Evolutionary conservation across 2,329 filamentous ascomycete genomes (phyloP).

Genomic region (Talaromyces funiculosus): DNA sequence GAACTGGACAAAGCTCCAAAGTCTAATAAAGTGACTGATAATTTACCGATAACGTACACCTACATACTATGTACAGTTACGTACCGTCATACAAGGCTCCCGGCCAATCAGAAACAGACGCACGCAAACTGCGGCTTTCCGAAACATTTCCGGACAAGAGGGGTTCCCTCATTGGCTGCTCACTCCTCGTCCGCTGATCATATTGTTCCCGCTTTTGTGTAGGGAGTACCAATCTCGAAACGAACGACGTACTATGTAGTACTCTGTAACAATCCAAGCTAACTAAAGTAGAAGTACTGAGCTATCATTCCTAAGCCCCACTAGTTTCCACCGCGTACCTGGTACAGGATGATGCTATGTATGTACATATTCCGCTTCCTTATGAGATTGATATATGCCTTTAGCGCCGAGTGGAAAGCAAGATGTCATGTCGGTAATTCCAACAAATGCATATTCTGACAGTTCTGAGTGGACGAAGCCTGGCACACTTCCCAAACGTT

Average conservation of each 20-base stretch:
- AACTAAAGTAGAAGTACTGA: neutral
- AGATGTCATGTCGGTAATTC: neutral
- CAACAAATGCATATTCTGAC: neutral
- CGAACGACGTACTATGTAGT: neutral
- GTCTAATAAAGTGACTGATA: neutral
- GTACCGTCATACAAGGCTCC: neutral
- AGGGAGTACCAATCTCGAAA: neutral
- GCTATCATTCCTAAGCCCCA: conserved; percentile 3
- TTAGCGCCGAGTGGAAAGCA: neutral
- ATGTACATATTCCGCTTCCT: neutral
- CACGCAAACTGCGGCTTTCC: neutral
- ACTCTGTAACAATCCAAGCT: neutral
- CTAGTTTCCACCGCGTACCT: neutral
- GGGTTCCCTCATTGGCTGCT: neutral
- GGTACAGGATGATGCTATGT: neutral
- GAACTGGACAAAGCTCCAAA: neutral
- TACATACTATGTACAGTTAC: neutral
- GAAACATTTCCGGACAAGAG: conserved; percentile 6
- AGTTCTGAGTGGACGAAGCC: neutral
- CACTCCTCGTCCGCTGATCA: neutral
- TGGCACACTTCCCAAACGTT: conserved; percentile 1
- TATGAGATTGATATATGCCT: neutral
- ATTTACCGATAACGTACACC: neutral
- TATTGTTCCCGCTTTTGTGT: neutral
- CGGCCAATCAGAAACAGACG: neutral